phyloP scores from a whole-genome alignment of 1,284 basidiomycete species.

The Cutaneotrichosporon cavernicola region DNA sequence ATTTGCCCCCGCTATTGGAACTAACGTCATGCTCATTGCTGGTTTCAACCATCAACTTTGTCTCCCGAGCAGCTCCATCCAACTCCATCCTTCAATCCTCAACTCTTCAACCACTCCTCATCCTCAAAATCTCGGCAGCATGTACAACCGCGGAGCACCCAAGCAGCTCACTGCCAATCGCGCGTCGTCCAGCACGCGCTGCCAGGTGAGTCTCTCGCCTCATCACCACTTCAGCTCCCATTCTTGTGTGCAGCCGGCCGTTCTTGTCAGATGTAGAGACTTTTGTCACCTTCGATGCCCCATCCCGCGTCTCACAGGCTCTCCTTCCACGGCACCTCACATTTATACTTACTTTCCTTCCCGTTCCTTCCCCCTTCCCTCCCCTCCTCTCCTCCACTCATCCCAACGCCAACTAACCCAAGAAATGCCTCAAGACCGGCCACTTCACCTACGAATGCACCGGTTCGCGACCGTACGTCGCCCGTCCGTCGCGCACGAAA shows the following conservation, averaged over 20 bases:
- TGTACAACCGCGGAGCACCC: slow-evolving; percentile 30
- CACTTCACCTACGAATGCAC: slow-evolving; percentile 54
- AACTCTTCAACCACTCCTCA: not conserved
- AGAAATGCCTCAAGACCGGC: slow-evolving; percentile 51
- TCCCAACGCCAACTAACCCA: slow-evolving; percentile 4
- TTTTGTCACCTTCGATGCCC: no score
- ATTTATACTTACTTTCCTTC: not conserved
- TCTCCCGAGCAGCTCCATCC: not conserved
- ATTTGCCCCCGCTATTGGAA: not conserved
- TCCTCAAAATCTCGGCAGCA: slow-evolving; percentile 27
- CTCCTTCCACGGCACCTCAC: not conserved
- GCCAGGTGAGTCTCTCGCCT: slow-evolving; percentile 39
- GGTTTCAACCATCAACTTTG: not conserved
- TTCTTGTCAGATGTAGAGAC: no score
- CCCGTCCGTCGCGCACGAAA: slow-evolving; percentile 47
- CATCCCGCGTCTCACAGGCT: no score
- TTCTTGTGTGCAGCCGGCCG: no score
- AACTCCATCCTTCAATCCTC: not conserved
- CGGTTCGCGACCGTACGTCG: slow-evolving; percentile 44
- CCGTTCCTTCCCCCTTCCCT: slow-evolving; percentile 11
- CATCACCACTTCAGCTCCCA: not conserved
- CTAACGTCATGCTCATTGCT: not conserved
- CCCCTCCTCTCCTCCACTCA: not conserved
- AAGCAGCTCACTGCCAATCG: slow-evolving; percentile 41
- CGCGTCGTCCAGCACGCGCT: slow-evolving; percentile 46